A percentile compares a stretch with the other conserved stretches of the same genome.
phyloP scores from a whole-genome alignment of 2,329 filamentous ascomycete species.

The Trichoderma endophyticum region DNA sequence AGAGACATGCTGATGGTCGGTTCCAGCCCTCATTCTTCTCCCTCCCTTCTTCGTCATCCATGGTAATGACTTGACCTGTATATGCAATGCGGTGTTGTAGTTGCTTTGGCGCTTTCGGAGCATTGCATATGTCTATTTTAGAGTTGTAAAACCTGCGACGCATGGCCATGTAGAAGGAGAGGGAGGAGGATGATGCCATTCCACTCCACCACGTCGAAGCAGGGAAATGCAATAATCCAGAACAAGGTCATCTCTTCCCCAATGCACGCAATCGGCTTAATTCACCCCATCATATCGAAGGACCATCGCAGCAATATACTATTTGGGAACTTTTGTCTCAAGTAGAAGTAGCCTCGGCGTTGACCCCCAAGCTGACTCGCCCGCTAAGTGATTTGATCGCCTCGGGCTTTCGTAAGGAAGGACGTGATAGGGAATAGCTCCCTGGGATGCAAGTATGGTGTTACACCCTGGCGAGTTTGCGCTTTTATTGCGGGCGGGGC shows the following conservation, averaged over 20 bases:
- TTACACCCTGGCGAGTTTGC: not conserved
- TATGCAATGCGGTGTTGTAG: not conserved
- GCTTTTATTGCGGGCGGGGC: not conserved
- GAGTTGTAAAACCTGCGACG: not conserved
- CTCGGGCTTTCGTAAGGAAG: not conserved
- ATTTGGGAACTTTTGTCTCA: slow-evolving; percentile 15
- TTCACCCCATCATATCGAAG: not conserved
- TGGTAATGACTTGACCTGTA: not conserved
- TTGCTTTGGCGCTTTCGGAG: not conserved
- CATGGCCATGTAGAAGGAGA: not conserved
- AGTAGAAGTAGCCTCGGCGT: not conserved
- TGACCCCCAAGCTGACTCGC: slow-evolving; percentile 4
- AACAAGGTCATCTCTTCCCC: not conserved
- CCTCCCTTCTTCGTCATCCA: not conserved
- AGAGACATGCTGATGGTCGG: not conserved
- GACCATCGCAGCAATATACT: not conserved
- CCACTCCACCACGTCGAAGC: not conserved
- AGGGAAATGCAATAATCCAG: not conserved
- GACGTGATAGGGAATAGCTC: not conserved
- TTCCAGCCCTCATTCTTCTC: not conserved
- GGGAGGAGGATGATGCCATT: not conserved
- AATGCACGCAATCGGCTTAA: not conserved
- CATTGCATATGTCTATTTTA: slow-evolving; percentile 6
- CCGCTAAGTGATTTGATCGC: not conserved
- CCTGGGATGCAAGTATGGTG: not conserved